Conservation (phyloP, 2,329 filamentous ascomycete species). For the Leptographium radiaticola region DNA sequence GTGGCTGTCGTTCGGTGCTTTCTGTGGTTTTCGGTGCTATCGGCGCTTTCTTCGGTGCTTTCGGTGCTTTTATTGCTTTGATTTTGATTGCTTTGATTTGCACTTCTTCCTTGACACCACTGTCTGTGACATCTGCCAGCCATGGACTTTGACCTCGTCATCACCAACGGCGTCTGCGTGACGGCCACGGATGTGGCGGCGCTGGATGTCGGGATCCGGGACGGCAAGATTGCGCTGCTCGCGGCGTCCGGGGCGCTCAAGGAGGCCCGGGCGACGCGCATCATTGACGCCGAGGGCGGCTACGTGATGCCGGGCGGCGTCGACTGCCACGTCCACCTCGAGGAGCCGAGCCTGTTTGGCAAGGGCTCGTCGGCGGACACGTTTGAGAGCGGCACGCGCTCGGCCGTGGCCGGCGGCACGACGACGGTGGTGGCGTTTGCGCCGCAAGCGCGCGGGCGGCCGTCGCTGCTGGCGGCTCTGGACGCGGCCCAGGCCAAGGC, state of each 20-base stretch:
- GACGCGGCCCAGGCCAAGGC: conserved; percentile 33
- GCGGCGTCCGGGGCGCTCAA: conserved; percentile 23
- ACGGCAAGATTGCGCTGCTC: conserved; percentile 27
- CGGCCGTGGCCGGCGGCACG: conserved; percentile 43
- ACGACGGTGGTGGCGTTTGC: conserved; percentile 48
- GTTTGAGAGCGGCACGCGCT: conserved; percentile 30
- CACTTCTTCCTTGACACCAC: too few species aligned
- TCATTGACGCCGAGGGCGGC: conserved; percentile 28
- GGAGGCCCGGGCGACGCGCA: conserved; percentile 14
- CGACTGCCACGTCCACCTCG: conserved; percentile 26
- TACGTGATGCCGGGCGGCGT: conserved; percentile 30
- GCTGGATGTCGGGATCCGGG: conserved; percentile 27
- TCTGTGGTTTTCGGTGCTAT: background rate
- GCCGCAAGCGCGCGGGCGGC: conserved; percentile 32
- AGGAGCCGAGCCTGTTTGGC: conserved; percentile 23
- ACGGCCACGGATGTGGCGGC: conserved; percentile 27
- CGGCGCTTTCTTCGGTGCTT: conserved; percentile 1
- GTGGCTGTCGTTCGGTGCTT: too few species aligned
- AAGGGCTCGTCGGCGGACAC: conserved; percentile 20
- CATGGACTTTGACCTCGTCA: conserved; percentile 22
- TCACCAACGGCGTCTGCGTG: conserved; percentile 29
- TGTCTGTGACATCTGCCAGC: too few species aligned
- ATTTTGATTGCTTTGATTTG: too few species aligned
- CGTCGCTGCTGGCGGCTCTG: conserved; percentile 30
- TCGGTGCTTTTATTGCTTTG: background rate